Evolutionary conservation across 2,329 filamentous ascomycete species (phyloP).

Genomic region (Blumeriella jaapii): DNA sequence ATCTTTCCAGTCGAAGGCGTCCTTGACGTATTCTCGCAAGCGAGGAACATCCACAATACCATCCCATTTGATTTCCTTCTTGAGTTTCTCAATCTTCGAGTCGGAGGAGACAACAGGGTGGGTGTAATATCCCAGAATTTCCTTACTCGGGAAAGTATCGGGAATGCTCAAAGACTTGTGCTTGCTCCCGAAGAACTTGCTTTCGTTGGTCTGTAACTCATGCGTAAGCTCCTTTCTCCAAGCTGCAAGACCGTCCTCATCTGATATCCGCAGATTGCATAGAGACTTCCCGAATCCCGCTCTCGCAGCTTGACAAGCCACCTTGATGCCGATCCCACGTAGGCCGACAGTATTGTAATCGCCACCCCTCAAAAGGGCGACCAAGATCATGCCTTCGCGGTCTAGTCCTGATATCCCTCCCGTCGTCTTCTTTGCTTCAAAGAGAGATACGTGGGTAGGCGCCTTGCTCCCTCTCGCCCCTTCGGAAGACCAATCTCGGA

Average conservation of each 20-base stretch:
- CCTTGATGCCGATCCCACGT: constrained; percentile 73
- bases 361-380: constrained; percentile 89
- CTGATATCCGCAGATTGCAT: constrained; percentile 50
- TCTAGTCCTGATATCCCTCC: constrained; percentile 48
- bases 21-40: constrained; percentile 61
- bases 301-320: constrained; percentile 79
- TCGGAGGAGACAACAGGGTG: constrained; percentile 68
- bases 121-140: constrained; percentile 77
- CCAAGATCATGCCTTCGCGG: constrained; percentile 80
- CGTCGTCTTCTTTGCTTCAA: constrained; percentile 51
- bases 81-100: constrained; percentile 43
- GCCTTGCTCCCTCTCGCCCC: constrained; percentile 47
- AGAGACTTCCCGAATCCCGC: constrained; percentile 76
- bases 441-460: constrained; percentile 79
- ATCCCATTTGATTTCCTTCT: constrained; percentile 46
- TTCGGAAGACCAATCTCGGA: constrained; percentile 77
- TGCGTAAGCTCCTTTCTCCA: constrained; percentile 66
- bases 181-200: constrained; percentile 64
- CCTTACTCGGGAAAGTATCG: constrained; percentile 66
- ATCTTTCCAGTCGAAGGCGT: constrained; percentile 80
- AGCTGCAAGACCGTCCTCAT: constrained; percentile 44
- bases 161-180: constrained; percentile 68
- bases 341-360: constrained; percentile 89
- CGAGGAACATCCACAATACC: constrained; percentile 50
- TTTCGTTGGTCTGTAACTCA: constrained; percentile 76